Base-by-base conservation (phyloP, 2,329 filamentous ascomycete genomes). In the Grosmannia serpens region DNA sequence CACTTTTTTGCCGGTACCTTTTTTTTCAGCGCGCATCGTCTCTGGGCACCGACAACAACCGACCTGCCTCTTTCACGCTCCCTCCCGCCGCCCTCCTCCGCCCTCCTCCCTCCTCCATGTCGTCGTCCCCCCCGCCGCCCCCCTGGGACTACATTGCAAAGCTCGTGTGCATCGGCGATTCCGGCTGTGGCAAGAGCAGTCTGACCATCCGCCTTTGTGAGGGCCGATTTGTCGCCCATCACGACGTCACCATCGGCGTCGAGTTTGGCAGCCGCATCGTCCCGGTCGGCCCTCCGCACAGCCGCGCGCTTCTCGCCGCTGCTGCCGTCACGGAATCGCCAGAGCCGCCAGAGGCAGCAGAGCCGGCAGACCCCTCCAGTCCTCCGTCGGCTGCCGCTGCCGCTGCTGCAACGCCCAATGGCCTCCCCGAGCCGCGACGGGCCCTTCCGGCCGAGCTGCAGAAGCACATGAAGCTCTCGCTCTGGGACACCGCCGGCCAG, bases 91-190 rank as follows among this genome's bases (percentile, higher is more conserved):
- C 27, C 31, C 26, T 9, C 13, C 53, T 17, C 49, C 17, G 11
- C 41, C 51, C 38, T 24, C 29, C 26, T 55, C 20, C 60, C 60
- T 55, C 61, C 57, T 63, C 66, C 70, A 84, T 84, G 81, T 79
- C 80, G 69, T 71, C 75, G 29, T 49, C 61, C 13, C 56, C 62
- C 17, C 61, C 61, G 33, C 59, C 62, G 24, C 81, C 85, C 68
- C 87, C 90, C 73, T 97, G 92, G 92, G 91, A 97, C 77, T 97
- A 95, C 78, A 99, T 97, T 70, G 91, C 92, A 73, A 99, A 99
- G 75, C 89, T 99, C 67, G 92, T 97, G 70, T 95, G 90, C 76
- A 91, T 99, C 68, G 94, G 94, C 72, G 94, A 97, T 77, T 94
- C 88, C 52, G 94, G 91, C 70, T 95, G 90, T 70, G 94, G 94